phyloP scores from a whole-genome alignment of 495 filamentous ascomycete genomes.

The Penicillium argentinense region DNA sequence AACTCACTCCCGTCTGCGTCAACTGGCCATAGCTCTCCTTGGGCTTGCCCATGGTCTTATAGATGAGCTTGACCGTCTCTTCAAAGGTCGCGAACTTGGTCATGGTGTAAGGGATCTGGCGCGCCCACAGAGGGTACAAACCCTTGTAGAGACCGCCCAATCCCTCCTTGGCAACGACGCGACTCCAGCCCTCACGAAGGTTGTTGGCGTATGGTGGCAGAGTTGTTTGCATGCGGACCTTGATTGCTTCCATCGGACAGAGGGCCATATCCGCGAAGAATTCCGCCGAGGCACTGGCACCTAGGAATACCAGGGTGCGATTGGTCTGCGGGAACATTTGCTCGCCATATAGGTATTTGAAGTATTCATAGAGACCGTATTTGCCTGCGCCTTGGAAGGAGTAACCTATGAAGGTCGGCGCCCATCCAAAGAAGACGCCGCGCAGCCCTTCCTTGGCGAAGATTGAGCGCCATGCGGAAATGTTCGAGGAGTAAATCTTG shows the following conservation, averaged over 20 bases:
- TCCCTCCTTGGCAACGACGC: conserved; percentile 60
- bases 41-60: conserved; percentile 60
- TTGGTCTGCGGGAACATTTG: conserved; percentile 59
- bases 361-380: conserved; percentile 74
- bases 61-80: conserved; percentile 63
- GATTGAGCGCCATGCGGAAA: conserved; percentile 65
- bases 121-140: conserved; percentile 66
- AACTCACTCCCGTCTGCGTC: conserved; percentile 68
- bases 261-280: conserved; percentile 68
- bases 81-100: conserved; percentile 76
- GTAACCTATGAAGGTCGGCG: conserved; percentile 69
- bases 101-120: conserved; percentile 77
- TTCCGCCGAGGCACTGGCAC: conserved; percentile 64
- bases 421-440: conserved; percentile 73
- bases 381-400: conserved; percentile 75
- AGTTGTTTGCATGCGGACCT: conserved; percentile 73
- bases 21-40: conserved; percentile 62
- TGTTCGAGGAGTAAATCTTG: conserved; percentile 67
- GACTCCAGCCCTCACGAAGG: conserved; percentile 62
- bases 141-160: conserved; percentile 64
- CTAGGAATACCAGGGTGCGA: conserved; percentile 64
- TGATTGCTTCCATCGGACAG: conserved; percentile 69
- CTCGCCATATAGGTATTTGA: conserved; percentile 71
- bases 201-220: conserved; percentile 63
- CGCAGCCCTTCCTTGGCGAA: conserved; percentile 63